phyloP scores from a whole-genome alignment of 805 yeast genomes.

The Schwanniomyces vanrijiae region DNA sequence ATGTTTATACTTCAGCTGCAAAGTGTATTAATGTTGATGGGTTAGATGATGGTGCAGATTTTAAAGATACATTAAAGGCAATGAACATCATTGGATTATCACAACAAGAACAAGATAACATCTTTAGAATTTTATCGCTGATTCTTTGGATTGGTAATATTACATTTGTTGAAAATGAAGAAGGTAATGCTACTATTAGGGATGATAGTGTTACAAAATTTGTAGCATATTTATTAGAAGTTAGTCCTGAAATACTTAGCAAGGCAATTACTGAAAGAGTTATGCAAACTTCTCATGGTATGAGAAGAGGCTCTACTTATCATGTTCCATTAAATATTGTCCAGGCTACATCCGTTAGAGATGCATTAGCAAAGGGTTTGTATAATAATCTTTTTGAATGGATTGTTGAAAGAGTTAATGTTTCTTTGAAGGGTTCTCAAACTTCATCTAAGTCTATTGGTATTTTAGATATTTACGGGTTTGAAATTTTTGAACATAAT shows the following conservation, averaged over 20 bases:
- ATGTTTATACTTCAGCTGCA: constrained; percentile 82
- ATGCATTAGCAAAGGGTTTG: constrained; percentile 92
- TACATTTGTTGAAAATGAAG: constrained; percentile 79
- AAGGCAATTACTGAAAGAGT: constrained; percentile 76
- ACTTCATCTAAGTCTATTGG: constrained; percentile 70
- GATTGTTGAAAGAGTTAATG: constrained; percentile 91
- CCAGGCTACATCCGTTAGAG: constrained; percentile 94
- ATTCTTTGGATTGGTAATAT: constrained; percentile 95
- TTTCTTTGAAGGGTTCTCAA: constrained; percentile 52
- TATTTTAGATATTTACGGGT: constrained; percentile 92
- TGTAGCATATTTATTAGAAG: constrained; percentile 87
- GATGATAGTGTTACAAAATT: constrained; percentile 92
- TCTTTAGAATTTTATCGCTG: constrained; percentile 80
- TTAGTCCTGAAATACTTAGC: constrained; percentile 63
- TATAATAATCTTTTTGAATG: constrained; percentile 93
- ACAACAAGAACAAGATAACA: constrained; percentile 83
- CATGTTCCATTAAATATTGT: constrained; percentile 90
- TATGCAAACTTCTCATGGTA: constrained; percentile 88
- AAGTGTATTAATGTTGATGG: constrained; percentile 85
- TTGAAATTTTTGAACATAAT: constrained; percentile 92
- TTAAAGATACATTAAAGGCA: constrained; percentile 76
- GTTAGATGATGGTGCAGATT: constrained; percentile 81
- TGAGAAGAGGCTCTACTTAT: constrained; percentile 87
- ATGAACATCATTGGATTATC: constrained; percentile 85
- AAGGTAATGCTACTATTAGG: constrained; percentile 77